phyloP scores from a whole-genome alignment of 192 early-diverging fungal species.

The Lobulomyces angularis region DNA sequence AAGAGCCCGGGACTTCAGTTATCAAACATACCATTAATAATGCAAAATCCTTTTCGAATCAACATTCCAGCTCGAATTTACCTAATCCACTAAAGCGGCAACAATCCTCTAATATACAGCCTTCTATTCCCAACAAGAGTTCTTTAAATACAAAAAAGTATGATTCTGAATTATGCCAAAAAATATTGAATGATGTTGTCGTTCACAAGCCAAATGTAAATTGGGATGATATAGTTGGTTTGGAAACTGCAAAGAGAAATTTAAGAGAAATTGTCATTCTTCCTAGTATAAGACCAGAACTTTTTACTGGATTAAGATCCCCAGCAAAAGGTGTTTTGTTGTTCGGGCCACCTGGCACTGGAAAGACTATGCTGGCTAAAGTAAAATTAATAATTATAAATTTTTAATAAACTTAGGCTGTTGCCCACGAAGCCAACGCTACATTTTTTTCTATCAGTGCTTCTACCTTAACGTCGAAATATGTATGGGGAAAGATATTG shows the following conservation, averaged over 20 bases:
- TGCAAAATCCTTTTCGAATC: too few relatives aligned
- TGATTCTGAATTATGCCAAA: too few relatives aligned
- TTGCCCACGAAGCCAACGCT: conserved; percentile 35
- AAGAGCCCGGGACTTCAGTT: too few relatives aligned
- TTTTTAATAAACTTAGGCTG: conserved; percentile 12
- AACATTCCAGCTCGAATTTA: too few relatives aligned
- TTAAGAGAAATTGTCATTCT: conserved; percentile 44
- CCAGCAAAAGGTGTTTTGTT: conserved; percentile 39
- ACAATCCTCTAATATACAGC: too few relatives aligned
- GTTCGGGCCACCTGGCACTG: conserved; percentile 43
- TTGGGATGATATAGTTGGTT: conserved; percentile 41
- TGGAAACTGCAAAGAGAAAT: conserved; percentile 32
- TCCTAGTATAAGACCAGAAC: conserved; percentile 37
- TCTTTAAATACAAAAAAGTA: too few relatives aligned
- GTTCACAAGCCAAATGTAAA: conserved; percentile 24
- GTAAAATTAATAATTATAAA: conserved; percentile 5
- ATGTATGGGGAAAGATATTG: conserved; percentile 12
- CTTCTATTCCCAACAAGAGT: too few relatives aligned
- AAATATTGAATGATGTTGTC: conserved; percentile 39
- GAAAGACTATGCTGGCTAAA: conserved; percentile 47
- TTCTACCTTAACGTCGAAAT: conserved; percentile 40
- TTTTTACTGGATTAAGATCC: conserved; percentile 38
- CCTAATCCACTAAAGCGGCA: too few relatives aligned
- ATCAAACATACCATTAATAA: too few relatives aligned
- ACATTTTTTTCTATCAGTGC: conserved; percentile 44